Percentiles rank a stretch among this genome's conserved stretches.
These are phyloP conservation scores for Tulasnella calospora DNA, from an alignment of 768 basidiomycete genomes.

Conservation along the genomic window DNA sequence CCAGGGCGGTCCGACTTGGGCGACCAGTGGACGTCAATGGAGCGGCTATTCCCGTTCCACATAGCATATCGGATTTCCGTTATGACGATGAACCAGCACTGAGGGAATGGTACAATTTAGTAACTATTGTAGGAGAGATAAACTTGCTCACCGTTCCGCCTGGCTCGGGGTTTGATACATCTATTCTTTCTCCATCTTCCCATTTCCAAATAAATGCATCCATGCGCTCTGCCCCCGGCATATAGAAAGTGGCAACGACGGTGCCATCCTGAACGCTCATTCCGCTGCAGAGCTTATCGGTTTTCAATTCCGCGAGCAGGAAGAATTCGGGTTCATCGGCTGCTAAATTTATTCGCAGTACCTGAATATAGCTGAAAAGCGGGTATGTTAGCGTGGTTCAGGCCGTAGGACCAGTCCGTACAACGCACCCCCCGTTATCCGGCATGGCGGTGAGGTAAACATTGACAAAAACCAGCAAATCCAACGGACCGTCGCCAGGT, in stretches of 20 bases:
- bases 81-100: background rate
- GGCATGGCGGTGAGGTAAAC: background rate
- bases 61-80: background rate
- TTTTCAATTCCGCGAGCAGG: background rate
- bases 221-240: background rate
- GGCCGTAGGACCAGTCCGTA: background rate
- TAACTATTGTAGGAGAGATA: background rate
- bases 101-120: background rate
- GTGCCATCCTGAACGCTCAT: background rate
- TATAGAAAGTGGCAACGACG: background rate
- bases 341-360: background rate
- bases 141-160: background rate
- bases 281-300: background rate
- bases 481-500: background rate
- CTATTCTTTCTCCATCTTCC: background rate
- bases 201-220: background rate
- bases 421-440: background rate
- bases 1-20: background rate
- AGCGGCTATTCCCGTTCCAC: background rate
- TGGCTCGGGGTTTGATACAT: background rate
- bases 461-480: background rate
- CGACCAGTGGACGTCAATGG: background rate
- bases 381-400: no score
- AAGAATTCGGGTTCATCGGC: background rate
- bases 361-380: background rate